Conservation (phyloP, 371 early-diverging fungal genomes). For the Coemansia sp. region DNA sequence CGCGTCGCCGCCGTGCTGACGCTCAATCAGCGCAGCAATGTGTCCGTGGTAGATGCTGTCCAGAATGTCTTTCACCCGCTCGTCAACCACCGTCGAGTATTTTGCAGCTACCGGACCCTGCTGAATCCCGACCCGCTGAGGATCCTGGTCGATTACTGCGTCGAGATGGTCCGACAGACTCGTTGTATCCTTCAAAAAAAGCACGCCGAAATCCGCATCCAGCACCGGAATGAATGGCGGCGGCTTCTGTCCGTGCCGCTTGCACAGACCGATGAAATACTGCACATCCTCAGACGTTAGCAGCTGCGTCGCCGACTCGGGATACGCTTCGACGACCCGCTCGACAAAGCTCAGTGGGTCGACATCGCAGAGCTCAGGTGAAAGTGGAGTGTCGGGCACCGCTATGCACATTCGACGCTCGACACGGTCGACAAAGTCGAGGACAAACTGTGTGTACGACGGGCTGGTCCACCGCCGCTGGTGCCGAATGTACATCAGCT, state of each 20-base stretch:
- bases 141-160: slow-evolving; percentile 86
- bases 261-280: slow-evolving; percentile 82
- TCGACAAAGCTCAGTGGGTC: slow-evolving; percentile 57
- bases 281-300: slow-evolving; percentile 89
- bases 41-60: slow-evolving; percentile 82
- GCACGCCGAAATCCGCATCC: slow-evolving; percentile 87
- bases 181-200: slow-evolving; percentile 93
- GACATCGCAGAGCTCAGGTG: slow-evolving; percentile 61
- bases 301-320: slow-evolving; percentile 71
- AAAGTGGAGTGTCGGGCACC: neutral
- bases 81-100: slow-evolving; percentile 74
- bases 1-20: slow-evolving; percentile 66
- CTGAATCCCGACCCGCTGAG: slow-evolving; percentile 85
- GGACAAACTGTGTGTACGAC: slow-evolving; percentile 70
- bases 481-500: slow-evolving; percentile 77
- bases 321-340: slow-evolving; percentile 73
- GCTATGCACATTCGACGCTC: slow-evolving; percentile 70
- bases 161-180: slow-evolving; percentile 92
- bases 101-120: slow-evolving; percentile 93
- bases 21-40: slow-evolving; percentile 69
- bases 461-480: slow-evolving; percentile 83
- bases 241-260: slow-evolving; percentile 83
- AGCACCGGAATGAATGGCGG: slow-evolving; percentile 92
- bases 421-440: slow-evolving; percentile 69
- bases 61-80: slow-evolving; percentile 87